phyloP scores from a whole-genome alignment of 2,329 filamentous ascomycete species.

The Septoria linicola region DNA sequence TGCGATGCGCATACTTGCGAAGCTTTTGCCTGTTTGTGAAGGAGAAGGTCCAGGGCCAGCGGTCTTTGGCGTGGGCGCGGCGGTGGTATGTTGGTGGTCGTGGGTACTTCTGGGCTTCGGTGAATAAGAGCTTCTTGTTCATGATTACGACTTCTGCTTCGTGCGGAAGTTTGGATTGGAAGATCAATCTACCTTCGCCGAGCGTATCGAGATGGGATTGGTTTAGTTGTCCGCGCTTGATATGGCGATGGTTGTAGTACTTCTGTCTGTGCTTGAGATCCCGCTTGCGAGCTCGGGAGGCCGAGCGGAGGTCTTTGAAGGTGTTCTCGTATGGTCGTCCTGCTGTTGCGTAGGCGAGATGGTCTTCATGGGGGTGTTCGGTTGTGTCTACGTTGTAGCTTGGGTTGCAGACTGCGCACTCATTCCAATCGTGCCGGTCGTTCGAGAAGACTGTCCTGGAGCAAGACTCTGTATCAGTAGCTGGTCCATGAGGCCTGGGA shows the following conservation, averaged over 20 bases:
- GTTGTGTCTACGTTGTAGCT: background rate
- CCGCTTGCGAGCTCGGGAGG: slow-evolving; percentile 19
- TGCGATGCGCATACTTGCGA: background rate
- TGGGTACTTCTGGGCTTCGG: slow-evolving; percentile 2
- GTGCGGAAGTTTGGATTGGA: slow-evolving; percentile 3
- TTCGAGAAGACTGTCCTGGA: background rate
- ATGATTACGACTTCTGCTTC: slow-evolving; percentile 15
- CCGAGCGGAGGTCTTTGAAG: slow-evolving; percentile 24
- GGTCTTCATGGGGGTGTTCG: background rate
- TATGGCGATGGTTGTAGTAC: slow-evolving; percentile 16
- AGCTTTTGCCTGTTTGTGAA: background rate
- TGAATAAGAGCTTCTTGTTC: background rate
- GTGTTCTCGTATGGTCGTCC: slow-evolving; percentile 15
- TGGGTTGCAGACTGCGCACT: background rate
- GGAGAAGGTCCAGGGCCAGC: background rate
- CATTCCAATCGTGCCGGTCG: background rate
- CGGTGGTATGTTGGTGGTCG: background rate
- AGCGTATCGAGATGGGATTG: slow-evolving; percentile 8
- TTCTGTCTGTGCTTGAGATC: slow-evolving; percentile 12
- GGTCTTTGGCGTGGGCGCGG: background rate
- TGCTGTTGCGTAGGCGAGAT: slow-evolving; percentile 11
- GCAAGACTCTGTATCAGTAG: too few relatives aligned
- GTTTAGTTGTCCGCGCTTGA: slow-evolving; percentile 20
- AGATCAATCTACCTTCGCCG: background rate
- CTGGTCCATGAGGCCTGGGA: background rate